Conservation (phyloP, 1,284 basidiomycete species). For the Naganishia albida region DNA sequence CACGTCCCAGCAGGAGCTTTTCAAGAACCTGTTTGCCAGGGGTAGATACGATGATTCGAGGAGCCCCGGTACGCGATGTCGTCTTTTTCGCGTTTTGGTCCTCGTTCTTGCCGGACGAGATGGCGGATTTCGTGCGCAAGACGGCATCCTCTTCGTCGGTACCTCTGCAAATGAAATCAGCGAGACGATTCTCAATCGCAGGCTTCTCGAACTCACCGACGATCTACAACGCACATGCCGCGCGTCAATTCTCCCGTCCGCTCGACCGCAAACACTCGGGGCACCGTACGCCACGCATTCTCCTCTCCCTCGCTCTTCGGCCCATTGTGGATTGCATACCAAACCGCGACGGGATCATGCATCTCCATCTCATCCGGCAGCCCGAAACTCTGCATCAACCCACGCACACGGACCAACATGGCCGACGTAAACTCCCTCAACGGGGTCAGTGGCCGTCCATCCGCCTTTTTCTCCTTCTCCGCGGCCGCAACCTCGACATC, state of each 20-base stretch:
- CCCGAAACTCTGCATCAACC: slow-evolving; percentile 63
- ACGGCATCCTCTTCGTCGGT: slow-evolving; percentile 32
- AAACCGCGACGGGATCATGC: slow-evolving; percentile 54
- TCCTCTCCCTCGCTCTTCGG: slow-evolving; percentile 1
- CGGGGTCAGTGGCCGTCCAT: slow-evolving; percentile 32
- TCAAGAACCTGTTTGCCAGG: slow-evolving; percentile 47
- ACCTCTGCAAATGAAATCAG: slow-evolving; percentile 19
- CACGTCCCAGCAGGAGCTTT: slow-evolving; percentile 42
- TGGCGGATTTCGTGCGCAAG: slow-evolving; percentile 28
- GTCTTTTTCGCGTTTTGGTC: slow-evolving; percentile 23
- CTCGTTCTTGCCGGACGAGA: slow-evolving; percentile 27
- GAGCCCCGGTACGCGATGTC: slow-evolving; percentile 34
- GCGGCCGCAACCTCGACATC: slow-evolving; percentile 55
- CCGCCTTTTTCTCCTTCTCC: slow-evolving; percentile 51
- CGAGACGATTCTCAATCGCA: not conserved
- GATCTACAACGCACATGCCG: slow-evolving; percentile 57
- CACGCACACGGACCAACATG: slow-evolving; percentile 72
- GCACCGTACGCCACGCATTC: slow-evolving; percentile 45
- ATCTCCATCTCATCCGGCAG: slow-evolving; percentile 83
- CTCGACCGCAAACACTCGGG: slow-evolving; percentile 53
- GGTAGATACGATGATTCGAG: slow-evolving; percentile 43
- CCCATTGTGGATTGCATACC: slow-evolving; percentile 58
- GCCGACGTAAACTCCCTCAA: slow-evolving; percentile 74
- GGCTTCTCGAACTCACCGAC: slow-evolving; percentile 37
- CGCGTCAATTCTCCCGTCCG: slow-evolving; percentile 54